These are phyloP conservation scores for Scedosporium boydii DNA, from an alignment of 2,329 filamentous ascomycete species.

Conservation along the genomic window DNA sequence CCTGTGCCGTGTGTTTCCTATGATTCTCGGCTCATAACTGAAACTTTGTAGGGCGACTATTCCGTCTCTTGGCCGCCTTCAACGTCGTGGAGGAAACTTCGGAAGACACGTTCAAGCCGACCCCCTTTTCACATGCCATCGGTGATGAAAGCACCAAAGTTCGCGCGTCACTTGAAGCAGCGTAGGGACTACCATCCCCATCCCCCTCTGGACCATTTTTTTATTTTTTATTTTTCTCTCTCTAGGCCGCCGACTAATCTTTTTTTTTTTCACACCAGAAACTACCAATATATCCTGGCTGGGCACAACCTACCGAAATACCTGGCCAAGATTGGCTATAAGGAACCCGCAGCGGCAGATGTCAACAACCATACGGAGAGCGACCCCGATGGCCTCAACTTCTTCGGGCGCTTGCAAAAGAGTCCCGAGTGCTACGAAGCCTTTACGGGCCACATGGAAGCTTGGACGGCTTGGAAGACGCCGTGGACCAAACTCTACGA, in stretches of 20 bases:
- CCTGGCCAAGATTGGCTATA: constrained; percentile 21
- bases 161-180: constrained; percentile 19
- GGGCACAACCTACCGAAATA: constrained; percentile 22
- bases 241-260: background rate
- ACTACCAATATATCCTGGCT: constrained; percentile 18
- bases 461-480: constrained; percentile 21
- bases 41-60: constrained; percentile 11
- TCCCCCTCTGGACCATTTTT: background rate
- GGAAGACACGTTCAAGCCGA: constrained; percentile 20
- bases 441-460: constrained; percentile 26
- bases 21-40: constrained; percentile 9
- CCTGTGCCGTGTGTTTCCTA: background rate
- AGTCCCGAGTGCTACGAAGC: constrained; percentile 18
- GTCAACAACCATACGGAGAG: constrained; percentile 9
- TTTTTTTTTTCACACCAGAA: background rate
- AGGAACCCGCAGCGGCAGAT: constrained; percentile 18
- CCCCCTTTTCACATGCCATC: constrained; percentile 20
- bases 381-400: constrained; percentile 14
- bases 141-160: constrained; percentile 21
- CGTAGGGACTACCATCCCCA: constrained; percentile 10
- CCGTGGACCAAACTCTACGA: constrained; percentile 23
- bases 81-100: constrained; percentile 20
- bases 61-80: constrained; percentile 20
- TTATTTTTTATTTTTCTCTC: background rate
- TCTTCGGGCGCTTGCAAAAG: constrained; percentile 22